Evolutionary conservation across 306 rosid species (phyloP), one percentile per base, ranked within the genome.

Genomic region (Purshia tridentata): DNA sequence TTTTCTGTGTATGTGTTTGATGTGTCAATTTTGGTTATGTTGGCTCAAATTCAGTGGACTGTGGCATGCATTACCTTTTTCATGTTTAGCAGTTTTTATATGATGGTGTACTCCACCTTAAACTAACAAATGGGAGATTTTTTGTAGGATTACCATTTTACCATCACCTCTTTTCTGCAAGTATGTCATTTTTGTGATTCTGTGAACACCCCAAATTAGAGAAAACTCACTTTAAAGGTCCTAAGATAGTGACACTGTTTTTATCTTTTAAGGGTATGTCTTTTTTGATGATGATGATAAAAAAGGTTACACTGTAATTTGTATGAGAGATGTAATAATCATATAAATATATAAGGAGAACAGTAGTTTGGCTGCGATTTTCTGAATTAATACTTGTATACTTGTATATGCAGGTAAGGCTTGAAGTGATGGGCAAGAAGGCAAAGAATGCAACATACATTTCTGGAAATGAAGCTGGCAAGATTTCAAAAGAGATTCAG

Each of bases 391-490:
- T 15, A 9, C n/a, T 44, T 65, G 54, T 65, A 6, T 45, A 12
- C 6, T 76, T 74, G 57, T 22, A 15, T 54, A 73, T 85, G 77
- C 73, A 95, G 99, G 96, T 86, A 55, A 95, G 84, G 80, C 98
- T 95, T 72, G 98, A 95, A 83, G 99, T 95, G 68, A 95, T 95
- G 99, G 98, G 99, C 6, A 95, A 95, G 83, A 95, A 95, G 87
- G 99, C 99, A 9, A 95, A 95, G 86, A 95, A 95, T 78, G 99
- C 99, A 7, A 76, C 99, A 55, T 88, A 88, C 72, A 85, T 95
- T 67, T 91, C 99, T 60, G 99, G 99, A 78, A 88, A 81, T 63
- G 99, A 91, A 82, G 96, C 99, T 51, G 99, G 97, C 60, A 95
- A 95, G 78, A 95, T 95, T 60, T 95, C 93, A 0, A 95, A 95